Percentiles rank a stretch among this genome's conserved stretches.
Conservation (phyloP, 169 alveolate genomes). For the Plasmodium gaboni region DNA sequence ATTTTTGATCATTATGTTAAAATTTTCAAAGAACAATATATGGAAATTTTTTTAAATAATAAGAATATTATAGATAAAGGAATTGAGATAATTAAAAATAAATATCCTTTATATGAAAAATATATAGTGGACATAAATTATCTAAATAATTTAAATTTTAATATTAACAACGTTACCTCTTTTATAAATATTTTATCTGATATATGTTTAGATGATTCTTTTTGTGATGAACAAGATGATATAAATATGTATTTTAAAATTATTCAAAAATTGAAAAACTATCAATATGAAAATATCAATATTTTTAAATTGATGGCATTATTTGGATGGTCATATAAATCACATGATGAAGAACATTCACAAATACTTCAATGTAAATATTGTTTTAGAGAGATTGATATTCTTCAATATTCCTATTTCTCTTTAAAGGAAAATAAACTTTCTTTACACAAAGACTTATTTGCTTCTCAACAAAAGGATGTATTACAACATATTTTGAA, state of each 20-base stretch:
- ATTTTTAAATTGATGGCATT: slow-evolving; percentile 33
- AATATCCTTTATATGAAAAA: slow-evolving; percentile 15
- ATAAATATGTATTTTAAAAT: slow-evolving; percentile 55
- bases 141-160: slow-evolving; percentile 28
- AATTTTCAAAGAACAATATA: slow-evolving; percentile 36
- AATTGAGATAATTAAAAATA: slow-evolving; percentile 7
- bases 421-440: slow-evolving; percentile 21
- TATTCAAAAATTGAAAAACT: slow-evolving; percentile 16
- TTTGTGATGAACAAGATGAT: slow-evolving; percentile 24
- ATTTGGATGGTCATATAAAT: slow-evolving; percentile 63
- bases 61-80: slow-evolving; percentile 37
- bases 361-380: slow-evolving; percentile 41
- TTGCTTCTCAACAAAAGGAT: slow-evolving; percentile 1
- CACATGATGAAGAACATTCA: not conserved
- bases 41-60: slow-evolving; percentile 44
- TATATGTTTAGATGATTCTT: not conserved
- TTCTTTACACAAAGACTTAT: slow-evolving; percentile 8
- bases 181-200: slow-evolving; percentile 53
- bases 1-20: slow-evolving; percentile 36
- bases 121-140: slow-evolving; percentile 25
- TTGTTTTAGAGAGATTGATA: slow-evolving; percentile 58
- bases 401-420: slow-evolving; percentile 29
- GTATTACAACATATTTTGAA: not conserved
- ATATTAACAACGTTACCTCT: slow-evolving; percentile 12
- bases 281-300: slow-evolving; percentile 24